Conservation (phyloP, 805 yeast species). For the Candida argentea region DNA sequence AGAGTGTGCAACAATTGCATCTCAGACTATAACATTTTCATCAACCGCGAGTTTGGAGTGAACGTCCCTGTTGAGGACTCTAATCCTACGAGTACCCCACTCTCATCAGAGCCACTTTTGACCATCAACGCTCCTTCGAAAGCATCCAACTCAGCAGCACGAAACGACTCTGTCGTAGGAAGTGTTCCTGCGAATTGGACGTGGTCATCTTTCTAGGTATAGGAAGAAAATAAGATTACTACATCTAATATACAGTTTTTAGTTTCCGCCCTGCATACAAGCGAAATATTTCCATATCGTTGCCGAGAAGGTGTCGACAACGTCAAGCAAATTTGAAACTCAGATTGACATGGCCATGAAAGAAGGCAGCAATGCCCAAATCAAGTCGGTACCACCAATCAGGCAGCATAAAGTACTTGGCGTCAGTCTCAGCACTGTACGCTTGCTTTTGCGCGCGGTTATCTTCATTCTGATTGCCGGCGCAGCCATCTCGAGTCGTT, state of each 20-base stretch:
- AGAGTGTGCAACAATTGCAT: conserved; percentile 66
- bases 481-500: conserved; percentile 85
- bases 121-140: neutral
- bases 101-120: neutral
- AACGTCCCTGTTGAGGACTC: conserved; percentile 4
- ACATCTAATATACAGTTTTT: too few species aligned
- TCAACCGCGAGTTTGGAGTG: conserved; percentile 31
- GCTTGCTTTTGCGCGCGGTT: conserved; percentile 45
- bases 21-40: conserved; percentile 45
- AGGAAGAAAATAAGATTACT: too few species aligned
- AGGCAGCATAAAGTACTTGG: conserved; percentile 4
- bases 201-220: conserved; percentile 56
- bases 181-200: conserved; percentile 68
- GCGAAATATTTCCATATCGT: too few species aligned
- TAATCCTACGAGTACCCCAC: conserved; percentile 1
- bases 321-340: too few species aligned
- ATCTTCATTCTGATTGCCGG: conserved; percentile 75
- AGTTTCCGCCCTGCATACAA: too few species aligned
- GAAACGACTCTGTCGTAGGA: conserved; percentile 34
- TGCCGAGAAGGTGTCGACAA: too few species aligned
- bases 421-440: conserved; percentile 24
- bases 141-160: conserved; percentile 7
- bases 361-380: neutral
- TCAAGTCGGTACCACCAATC: too few species aligned
- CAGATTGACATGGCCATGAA: neutral